phyloP scores from a whole-genome alignment of 139 green algal species.

The Micractinium conductrix region DNA sequence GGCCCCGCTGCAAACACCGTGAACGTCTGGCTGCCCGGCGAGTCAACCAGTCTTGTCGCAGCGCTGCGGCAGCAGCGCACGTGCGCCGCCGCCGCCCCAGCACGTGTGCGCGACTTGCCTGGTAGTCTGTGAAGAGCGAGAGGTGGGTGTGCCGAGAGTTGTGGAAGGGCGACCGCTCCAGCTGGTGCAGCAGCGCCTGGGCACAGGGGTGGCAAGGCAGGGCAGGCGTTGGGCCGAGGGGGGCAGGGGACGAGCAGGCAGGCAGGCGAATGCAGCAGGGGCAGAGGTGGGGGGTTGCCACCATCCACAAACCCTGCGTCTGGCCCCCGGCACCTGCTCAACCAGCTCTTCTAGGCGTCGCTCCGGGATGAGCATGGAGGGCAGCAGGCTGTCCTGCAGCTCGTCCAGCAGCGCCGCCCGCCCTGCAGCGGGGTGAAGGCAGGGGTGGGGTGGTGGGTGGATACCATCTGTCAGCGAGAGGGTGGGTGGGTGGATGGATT shows the following conservation, averaged over 20 bases:
- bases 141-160: conserved; percentile 60
- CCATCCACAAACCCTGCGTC: too few relatives aligned
- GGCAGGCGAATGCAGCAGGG: not conserved
- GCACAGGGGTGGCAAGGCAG: not conserved
- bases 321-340: conserved; percentile 74
- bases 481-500: too few relatives aligned
- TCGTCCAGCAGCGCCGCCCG: conserved; percentile 45
- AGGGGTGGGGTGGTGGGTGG: too few relatives aligned
- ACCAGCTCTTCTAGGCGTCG: conserved; percentile 74
- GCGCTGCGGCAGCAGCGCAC: too few relatives aligned
- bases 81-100: too few relatives aligned
- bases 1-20: too few relatives aligned
- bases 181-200: conserved; percentile 12
- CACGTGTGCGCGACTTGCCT: not conserved
- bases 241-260: not conserved
- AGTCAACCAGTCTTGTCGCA: too few relatives aligned
- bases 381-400: conserved; percentile 48
- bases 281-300: too few relatives aligned
- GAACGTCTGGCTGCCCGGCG: too few relatives aligned
- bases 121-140: conserved; percentile 79
- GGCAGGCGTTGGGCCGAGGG: not conserved
- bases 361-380: conserved; percentile 73
- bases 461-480: too few relatives aligned
- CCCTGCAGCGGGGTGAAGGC: too few relatives aligned
- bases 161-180: conserved; percentile 72